Conservation (phyloP, 805 yeast genomes). For the Lachancea kluyveri region DNA sequence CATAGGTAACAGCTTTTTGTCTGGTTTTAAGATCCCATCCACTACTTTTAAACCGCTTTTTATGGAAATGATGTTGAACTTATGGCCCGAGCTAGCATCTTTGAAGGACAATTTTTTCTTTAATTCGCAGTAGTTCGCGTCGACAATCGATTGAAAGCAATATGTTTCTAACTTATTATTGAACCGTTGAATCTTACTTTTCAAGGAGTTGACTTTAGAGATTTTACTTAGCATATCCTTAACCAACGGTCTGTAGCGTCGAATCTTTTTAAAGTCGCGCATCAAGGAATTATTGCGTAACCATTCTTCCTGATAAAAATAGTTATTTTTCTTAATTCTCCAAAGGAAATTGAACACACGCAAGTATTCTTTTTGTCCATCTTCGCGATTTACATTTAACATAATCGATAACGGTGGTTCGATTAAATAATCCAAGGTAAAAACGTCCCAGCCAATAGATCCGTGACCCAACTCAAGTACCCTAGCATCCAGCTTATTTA, state of each 20-base stretch:
- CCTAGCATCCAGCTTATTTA: conserved; percentile 71
- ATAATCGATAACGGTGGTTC: conserved; percentile 48
- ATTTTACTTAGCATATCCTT: conserved; percentile 25
- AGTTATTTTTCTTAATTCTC: conserved; percentile 61
- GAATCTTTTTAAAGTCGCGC: conserved; percentile 22
- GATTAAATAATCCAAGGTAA: conserved; percentile 72
- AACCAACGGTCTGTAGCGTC: conserved; percentile 20
- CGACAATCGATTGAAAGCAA: conserved; percentile 29
- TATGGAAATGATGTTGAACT: conserved; percentile 28
- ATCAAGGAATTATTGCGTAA: conserved; percentile 29
- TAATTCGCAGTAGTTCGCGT: conserved; percentile 26
- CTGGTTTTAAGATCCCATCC: conserved; percentile 29
- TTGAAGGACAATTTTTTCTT: conserved; percentile 26
- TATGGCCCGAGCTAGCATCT: conserved; percentile 27
- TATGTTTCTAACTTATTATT: conserved; percentile 28
- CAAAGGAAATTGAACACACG: conserved; percentile 82
- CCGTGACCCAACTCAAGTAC: conserved; percentile 69
- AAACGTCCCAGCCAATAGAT: conserved; percentile 85
- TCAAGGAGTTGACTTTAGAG: conserved; percentile 26
- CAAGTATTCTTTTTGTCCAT: conserved; percentile 54
- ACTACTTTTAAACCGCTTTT: conserved; percentile 23
- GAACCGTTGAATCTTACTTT: conserved; percentile 32
- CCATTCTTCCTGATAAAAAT: conserved; percentile 47
- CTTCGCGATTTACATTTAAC: conserved; percentile 42
- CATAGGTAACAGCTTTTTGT: conserved; percentile 8